These are phyloP conservation scores for Eucalyptus globulus DNA, from an alignment of 345 rosid genomes.

Conservation along the genomic window DNA sequence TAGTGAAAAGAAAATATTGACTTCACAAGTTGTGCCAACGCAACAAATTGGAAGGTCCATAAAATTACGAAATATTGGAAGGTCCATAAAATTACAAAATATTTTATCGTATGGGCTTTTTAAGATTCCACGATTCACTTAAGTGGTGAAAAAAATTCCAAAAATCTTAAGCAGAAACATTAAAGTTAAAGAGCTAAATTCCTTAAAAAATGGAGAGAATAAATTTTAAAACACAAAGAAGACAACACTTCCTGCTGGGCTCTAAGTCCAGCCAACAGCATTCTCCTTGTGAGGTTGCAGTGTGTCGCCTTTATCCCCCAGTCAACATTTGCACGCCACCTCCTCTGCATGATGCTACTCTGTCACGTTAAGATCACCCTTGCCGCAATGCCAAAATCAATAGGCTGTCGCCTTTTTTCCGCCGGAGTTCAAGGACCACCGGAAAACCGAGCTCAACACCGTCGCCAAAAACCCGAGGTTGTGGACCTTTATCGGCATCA, in stretches of 20 bases:
- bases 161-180: neutral
- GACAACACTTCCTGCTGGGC: neutral
- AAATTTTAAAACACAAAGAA: neutral
- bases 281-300: neutral
- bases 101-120: accelerated
- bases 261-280: neutral
- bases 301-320: neutral
- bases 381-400: neutral
- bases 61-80: no score
- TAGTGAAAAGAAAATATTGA: no score
- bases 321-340: neutral
- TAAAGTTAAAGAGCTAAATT: neutral
- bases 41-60: accelerated
- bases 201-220: neutral
- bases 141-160: no score
- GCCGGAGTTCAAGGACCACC: neutral
- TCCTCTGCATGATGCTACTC: neutral
- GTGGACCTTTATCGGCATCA: neutral
- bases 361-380: neutral
- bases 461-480: neutral
- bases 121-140: neutral
- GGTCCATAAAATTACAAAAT: accelerated
- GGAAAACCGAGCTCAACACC: neutral
- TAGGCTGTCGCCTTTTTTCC: neutral
- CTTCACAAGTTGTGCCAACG: accelerated